Evolutionary conservation across 805 yeast genomes (phyloP).

Genomic region (Cyberlindnera sargentensis): DNA sequence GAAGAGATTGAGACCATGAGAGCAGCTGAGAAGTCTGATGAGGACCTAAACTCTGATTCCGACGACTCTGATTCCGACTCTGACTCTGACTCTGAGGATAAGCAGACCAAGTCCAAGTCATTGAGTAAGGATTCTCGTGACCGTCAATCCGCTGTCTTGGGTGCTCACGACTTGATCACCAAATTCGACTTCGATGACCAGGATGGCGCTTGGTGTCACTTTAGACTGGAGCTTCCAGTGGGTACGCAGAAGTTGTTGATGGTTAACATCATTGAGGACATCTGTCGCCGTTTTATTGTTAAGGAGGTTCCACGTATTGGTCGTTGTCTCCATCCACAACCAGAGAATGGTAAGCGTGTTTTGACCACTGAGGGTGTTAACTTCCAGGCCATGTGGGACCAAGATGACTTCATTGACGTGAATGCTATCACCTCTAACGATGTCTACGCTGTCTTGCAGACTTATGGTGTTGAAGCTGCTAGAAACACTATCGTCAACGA

Average conservation of each 20-base stretch:
- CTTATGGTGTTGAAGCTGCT: slow-evolving; percentile 99
- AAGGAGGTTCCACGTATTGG: slow-evolving; percentile 89
- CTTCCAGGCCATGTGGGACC: slow-evolving; percentile 97
- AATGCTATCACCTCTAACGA: slow-evolving; percentile 89
- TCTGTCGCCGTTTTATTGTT: slow-evolving; percentile 84
- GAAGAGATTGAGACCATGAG: slow-evolving; percentile 89
- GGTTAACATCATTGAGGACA: slow-evolving; percentile 93
- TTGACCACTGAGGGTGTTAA: slow-evolving; percentile 97
- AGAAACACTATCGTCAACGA: slow-evolving; percentile 95
- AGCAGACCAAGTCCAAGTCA: slow-evolving; percentile 23
- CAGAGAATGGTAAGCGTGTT: slow-evolving; percentile 63
- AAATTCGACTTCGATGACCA: slow-evolving; percentile 87
- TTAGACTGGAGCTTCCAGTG: slow-evolving; percentile 75
- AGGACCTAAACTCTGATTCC: slow-evolving; percentile 39
- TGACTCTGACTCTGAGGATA: slow-evolving; percentile 29
- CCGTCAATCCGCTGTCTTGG: slow-evolving; percentile 77
- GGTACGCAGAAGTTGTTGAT: slow-evolving; percentile 88
- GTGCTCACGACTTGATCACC: slow-evolving; percentile 65
- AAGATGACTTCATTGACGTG: slow-evolving; percentile 86
- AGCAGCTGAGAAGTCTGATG: slow-evolving; percentile 73
- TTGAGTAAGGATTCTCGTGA: slow-evolving; percentile 63
- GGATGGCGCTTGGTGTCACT: slow-evolving; percentile 88
- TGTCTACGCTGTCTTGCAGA: slow-evolving; percentile 78
- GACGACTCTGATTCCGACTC: slow-evolving; percentile 28
- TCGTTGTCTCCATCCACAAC: slow-evolving; percentile 79